Evolutionary conservation across 2,329 filamentous ascomycete species (phyloP).

Genomic region (Cytospora schulzeri): DNA sequence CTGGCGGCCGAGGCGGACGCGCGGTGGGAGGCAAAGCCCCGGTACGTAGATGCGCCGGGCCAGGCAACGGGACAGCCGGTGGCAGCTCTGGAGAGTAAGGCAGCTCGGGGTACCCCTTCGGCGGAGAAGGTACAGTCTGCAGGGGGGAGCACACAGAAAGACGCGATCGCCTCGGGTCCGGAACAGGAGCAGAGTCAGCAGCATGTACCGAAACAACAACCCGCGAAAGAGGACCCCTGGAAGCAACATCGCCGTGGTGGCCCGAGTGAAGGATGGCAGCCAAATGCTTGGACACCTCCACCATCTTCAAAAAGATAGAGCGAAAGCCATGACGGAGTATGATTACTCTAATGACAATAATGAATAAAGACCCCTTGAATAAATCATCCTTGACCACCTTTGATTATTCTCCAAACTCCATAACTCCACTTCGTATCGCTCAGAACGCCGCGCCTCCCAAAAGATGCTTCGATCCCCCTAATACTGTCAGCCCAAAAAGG

Average conservation of each 20-base stretch:
- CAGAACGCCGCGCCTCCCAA: not conserved
- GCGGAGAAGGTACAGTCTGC: conserved; percentile 28
- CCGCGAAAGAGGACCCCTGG: conserved; percentile 55
- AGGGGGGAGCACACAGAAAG: conserved; percentile 14
- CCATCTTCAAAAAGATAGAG: conserved; percentile 38
- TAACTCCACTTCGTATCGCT: conserved; percentile 3
- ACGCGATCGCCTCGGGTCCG: conserved; percentile 22
- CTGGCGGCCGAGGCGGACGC: conserved; percentile 65
- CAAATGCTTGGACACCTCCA: conserved; percentile 56
- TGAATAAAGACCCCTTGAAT: not conserved
- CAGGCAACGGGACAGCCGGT: conserved; percentile 33
- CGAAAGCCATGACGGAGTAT: not conserved
- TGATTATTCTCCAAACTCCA: conserved; percentile 9
- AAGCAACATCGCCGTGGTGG: conserved; percentile 52
- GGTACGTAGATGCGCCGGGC: conserved; percentile 44
- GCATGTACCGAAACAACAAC: not conserved
- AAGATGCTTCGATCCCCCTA: not conserved
- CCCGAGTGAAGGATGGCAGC: conserved; percentile 69
- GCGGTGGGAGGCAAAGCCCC: conserved; percentile 63
- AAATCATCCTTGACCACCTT: not conserved
- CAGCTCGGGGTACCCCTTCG: conserved; percentile 19
- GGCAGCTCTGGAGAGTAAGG: conserved; percentile 33
- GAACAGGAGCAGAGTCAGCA: conserved; percentile 14
- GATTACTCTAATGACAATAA: not conserved
- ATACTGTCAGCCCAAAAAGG: not conserved